A percentile compares a stretch with the other conserved stretches of the same genome.
phyloP scores from a whole-genome alignment of 371 early-diverging fungal species.

The Coemansia sp. region DNA sequence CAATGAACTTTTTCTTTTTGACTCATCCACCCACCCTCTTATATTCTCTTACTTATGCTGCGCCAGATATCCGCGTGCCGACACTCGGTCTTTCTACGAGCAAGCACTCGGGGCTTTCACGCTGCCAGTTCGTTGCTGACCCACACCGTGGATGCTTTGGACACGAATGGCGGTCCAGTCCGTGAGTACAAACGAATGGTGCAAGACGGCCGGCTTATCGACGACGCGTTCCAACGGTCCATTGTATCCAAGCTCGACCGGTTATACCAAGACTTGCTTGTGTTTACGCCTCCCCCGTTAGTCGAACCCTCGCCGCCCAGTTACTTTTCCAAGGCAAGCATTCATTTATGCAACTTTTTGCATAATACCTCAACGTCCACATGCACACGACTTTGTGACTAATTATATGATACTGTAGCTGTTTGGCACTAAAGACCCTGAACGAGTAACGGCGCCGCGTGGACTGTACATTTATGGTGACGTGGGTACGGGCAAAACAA shows the following conservation, averaged over 20 bases:
- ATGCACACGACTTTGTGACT: neutral
- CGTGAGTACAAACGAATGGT: constrained; percentile 52
- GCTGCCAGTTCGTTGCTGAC: neutral
- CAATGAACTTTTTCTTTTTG: neutral
- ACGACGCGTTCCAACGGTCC: constrained; percentile 60
- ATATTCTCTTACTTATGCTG: neutral
- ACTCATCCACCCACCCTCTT: neutral
- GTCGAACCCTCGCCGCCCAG: constrained; percentile 26
- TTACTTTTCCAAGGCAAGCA: constrained; percentile 52
- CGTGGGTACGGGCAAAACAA: constrained; percentile 91
- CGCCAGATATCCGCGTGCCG: neutral
- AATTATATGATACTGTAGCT: constrained; percentile 17
- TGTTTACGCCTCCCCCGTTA: constrained; percentile 54
- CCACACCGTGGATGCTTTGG: neutral
- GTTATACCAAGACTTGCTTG: constrained; percentile 56
- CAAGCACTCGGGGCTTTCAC: neutral
- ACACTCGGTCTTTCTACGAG: neutral
- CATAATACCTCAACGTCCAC: too few relatives aligned
- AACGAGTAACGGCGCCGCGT: constrained; percentile 26
- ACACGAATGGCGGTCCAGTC: constrained; percentile 41
- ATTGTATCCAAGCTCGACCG: constrained; percentile 60
- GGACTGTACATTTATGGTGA: constrained; percentile 81
- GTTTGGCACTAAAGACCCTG: constrained; percentile 43
- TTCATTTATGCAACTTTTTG: too few relatives aligned
- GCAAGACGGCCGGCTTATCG: constrained; percentile 47